Evolutionary conservation across 768 basidiomycete genomes (phyloP), one percentile per base, ranked within the genome.

Genomic region (Xerocomellus intermedius): DNA sequence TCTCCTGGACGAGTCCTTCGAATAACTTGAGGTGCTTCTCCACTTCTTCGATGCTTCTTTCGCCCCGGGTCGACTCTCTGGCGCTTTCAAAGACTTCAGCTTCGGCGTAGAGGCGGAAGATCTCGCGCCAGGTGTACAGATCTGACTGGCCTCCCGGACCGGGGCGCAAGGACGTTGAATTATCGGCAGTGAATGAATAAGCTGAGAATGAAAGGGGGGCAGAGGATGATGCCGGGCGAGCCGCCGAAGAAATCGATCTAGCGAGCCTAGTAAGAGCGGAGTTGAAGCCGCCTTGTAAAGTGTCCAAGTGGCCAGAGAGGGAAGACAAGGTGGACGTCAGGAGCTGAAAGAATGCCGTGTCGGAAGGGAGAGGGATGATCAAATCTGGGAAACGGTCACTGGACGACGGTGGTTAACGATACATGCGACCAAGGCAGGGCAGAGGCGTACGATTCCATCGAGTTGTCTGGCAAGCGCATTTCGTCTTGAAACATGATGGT

Each of bases 51-150:
- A 85, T 70, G 17, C 79, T 75, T 32, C 85, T 76, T 61, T 94
- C 89, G 1, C 91, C 91, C 5, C 85, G 70, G 43, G 77, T 74
- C 1, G 77, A 64, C 68, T 94, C 94, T 16, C 75, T 69, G 12
- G 82, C 69, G 36, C 81, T 82, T 67, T 95, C 93, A 62, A 96
- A 97, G 1, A 97, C 82, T 62, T 94, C 88, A 0, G 83, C 77
- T 61, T 96, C 93, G 46, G 88, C 77, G 69, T 96, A 97, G 3
- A 95, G 72, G 54, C 86, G 85, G 65, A 98, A 96, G 28, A 97
- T 86, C 71, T 92, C 85, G 24, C 95, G 77, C 95, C 95, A 97
- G 7, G 84, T 79, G 66, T 91, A 93, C 8, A 98, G 71, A 61
- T 98, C 94, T 10, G 72, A 54, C 66, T 72, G 56, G 39, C 71